Base-by-base conservation (phyloP, 257 asterid species). In the Nicotiana otophora region DNA sequence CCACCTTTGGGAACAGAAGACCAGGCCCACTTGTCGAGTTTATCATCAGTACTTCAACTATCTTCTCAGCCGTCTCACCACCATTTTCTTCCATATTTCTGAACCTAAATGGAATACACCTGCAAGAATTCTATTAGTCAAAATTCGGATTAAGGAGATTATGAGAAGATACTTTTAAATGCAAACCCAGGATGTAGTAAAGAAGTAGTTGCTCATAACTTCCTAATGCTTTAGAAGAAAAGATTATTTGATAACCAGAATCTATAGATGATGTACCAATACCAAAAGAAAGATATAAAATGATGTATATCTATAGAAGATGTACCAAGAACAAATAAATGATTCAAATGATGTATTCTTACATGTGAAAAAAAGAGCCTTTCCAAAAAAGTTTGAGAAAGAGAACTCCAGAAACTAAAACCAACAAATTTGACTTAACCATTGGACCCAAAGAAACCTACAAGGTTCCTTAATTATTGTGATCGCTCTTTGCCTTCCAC, bases 1-100 rank as follows among this genome's bases (percentile, higher is more conserved):
- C 85, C 86, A 95, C 98, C 98, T 95, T 95, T 11, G 98, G 98
- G 84, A 95, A 95, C n/a, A 95, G 91, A 83, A 95, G 98, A 83
- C 98, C 98, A 86, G 98, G 97, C 78, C 98, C 98, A 83, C 98
- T 91, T 78, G 91, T 88, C 84, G 98, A 95, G 86, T 88, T 95
- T 88, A 95, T 95, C 98, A 95, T 95, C 74, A 95, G 87, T 33
- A 95, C 98, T 86, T 93, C 96, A 81, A 93, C 85, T 61, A 84
- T 83, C 86, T 88, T 89, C 82, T 86, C 85, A 31, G 92, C 62
- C 17, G 81, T 3, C 54, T 85, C 93, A 83, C 85, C 89, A 5
- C 87, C 91, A 82, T 89, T 85, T 82, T 86, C 87, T 80, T 89
- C 93, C 14, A 81, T 81, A 64, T 82, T 57, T 84, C 85, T 88